These are phyloP conservation scores for Rosa lucieae DNA, from an alignment of 306 rosid species.

Conservation along the genomic window DNA sequence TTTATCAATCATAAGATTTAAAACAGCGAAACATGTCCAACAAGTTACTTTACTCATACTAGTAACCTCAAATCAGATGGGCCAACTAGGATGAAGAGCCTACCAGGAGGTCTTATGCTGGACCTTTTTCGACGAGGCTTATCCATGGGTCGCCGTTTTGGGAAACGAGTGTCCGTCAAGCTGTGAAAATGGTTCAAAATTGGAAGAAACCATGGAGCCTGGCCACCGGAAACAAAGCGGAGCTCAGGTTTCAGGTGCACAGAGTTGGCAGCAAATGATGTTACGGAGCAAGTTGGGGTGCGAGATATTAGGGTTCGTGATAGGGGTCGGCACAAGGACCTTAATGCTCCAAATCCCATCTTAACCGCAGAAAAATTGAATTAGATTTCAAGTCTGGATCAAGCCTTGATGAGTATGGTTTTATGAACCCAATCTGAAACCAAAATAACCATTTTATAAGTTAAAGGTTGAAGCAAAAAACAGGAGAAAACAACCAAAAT, in stretches of 20 bases:
- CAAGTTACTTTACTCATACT: neutral
- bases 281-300: slow-evolving; percentile 4
- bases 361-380: neutral
- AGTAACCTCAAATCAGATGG: neutral
- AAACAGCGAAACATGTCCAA: neutral
- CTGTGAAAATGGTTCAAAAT: slow-evolving; percentile 53
- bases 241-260: slow-evolving; percentile 22
- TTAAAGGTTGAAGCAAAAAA: neutral
- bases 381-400: neutral
- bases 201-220: slow-evolving; percentile 46
- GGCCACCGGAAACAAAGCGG: slow-evolving; percentile 23
- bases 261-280: slow-evolving; percentile 27
- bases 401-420: neutral
- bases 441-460: neutral
- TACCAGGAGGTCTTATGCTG: slow-evolving; percentile 71
- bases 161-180: slow-evolving; percentile 80
- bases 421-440: neutral
- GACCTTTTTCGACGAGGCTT: slow-evolving; percentile 79
- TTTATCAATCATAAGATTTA: neutral
- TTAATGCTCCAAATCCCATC: slow-evolving; percentile 67
- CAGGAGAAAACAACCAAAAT: neutral
- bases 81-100: neutral
- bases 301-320: slow-evolving; percentile 38
- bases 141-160: slow-evolving; percentile 70
- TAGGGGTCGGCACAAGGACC: slow-evolving; percentile 52